Evolutionary conservation across 805 yeast genomes (phyloP), one percentile per base, ranked within the genome.

Genomic region (Ogataea trehalophila): DNA sequence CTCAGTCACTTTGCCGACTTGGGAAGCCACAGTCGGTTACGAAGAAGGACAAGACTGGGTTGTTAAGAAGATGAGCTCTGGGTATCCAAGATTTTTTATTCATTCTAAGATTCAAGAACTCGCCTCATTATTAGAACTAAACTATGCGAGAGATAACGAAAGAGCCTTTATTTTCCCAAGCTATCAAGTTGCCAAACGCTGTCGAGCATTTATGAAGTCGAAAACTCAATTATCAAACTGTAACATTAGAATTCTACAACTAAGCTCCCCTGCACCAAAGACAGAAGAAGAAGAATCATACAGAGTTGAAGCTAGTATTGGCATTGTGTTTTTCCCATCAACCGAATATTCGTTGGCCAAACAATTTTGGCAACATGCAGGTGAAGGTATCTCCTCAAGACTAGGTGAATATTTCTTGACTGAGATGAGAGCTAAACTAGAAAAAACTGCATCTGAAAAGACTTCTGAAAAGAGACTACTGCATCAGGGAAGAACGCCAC

Each of bases 321-420:
- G 91, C 0, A 85, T 81, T 18, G 88, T 90, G n/a, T 83, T 94
- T 51, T 87, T 85, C 59, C 87, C 87, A 2, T 65, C 71, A 2
- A 70, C 72, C 3, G 81, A 75, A 49, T 81, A 73, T 52, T 65
- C 79, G 1, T 64, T 86, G 4, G 91, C 94, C 37, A 90, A 88
- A 62, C 81, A 81, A 57, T 94, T 88, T 68, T 94, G 99, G 99
- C 97, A 92, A 65, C 97, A 91, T 60, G 73, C 96, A 0, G 99
- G 99, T 26, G 97, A 92, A 66, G 96, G 97, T n/a, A 79, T 94
- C 26, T 87, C 96, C 15, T 87, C 96, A 34, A 74, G 98, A 58
- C 70, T 83, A 62, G 97, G 90, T 1, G 97, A 91, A 65, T 94
- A 88, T 59, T 81, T 87, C 42, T 66, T 85, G 49, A 80, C 79